Evolutionary conservation across 306 rosid species (phyloP).

Genomic region (Rubus idaeus): DNA sequence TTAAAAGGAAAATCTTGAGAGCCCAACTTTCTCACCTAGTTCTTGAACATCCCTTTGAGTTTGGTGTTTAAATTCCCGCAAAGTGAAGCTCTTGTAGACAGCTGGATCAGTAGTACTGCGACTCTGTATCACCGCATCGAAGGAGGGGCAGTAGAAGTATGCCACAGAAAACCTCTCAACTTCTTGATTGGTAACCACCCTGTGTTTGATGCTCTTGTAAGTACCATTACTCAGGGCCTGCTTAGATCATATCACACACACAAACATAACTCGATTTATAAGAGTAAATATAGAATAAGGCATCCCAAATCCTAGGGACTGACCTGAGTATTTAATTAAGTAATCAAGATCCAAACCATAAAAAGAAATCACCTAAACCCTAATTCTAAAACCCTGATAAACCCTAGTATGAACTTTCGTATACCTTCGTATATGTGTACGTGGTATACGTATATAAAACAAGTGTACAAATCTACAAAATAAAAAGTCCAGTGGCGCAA

Average conservation of each 20-base stretch:
- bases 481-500: not conserved
- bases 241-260: not conserved
- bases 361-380: not conserved
- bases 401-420: not conserved
- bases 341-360: not conserved
- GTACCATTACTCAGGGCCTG: slow-evolving; percentile 75
- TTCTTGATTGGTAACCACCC: slow-evolving; percentile 43
- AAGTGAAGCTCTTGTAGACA: slow-evolving; percentile 52
- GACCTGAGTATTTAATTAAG: not conserved
- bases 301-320: not conserved
- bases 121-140: slow-evolving; percentile 48
- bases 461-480: not conserved
- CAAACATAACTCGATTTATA: not conserved
- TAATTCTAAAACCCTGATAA: not conserved
- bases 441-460: not conserved
- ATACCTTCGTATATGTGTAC: too few relatives aligned
- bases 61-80: slow-evolving; percentile 50
- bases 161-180: slow-evolving; percentile 67
- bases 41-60: slow-evolving; percentile 49
- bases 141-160: slow-evolving; percentile 62
- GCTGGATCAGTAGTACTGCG: slow-evolving; percentile 23
- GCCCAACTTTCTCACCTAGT: slow-evolving; percentile 73
- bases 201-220: slow-evolving; percentile 64
- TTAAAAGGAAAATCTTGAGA: slow-evolving; percentile 50
- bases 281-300: not conserved